phyloP scores from a whole-genome alignment of 2,329 filamentous ascomycete genomes.

The Calonectria honghensis region DNA sequence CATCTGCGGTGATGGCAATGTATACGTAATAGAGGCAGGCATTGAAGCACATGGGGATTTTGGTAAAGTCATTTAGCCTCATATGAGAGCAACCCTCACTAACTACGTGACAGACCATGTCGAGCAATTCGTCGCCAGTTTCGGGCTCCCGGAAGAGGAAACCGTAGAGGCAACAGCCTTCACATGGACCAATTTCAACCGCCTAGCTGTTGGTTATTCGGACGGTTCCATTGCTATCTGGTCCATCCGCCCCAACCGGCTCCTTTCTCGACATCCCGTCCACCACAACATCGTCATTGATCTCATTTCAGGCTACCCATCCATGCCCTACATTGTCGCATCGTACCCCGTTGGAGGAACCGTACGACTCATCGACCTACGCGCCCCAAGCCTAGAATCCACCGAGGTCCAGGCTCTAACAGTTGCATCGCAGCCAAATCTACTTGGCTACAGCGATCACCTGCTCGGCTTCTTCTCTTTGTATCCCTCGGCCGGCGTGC shows the following conservation, averaged over 20 bases:
- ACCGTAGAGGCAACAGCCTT: constrained; percentile 70
- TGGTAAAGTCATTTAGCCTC: constrained; percentile 58
- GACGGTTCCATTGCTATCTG: constrained; percentile 75
- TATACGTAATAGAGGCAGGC: constrained; percentile 68
- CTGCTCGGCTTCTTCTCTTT: constrained; percentile 73
- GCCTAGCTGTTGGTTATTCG: constrained; percentile 72
- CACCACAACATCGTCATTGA: constrained; percentile 74
- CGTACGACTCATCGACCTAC: constrained; percentile 71
- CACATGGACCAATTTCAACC: constrained; percentile 74
- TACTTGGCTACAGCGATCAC: constrained; percentile 74
- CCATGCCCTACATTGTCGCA: constrained; percentile 73
- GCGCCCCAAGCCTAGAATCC: constrained; percentile 70
- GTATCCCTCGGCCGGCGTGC: constrained; percentile 71
- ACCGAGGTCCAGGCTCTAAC: constrained; percentile 72
- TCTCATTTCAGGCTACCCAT: constrained; percentile 73
- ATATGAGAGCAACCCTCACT: constrained; percentile 39
- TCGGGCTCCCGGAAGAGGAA: constrained; percentile 68
- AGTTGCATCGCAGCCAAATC: constrained; percentile 71
- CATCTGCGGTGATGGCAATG: constrained; percentile 70
- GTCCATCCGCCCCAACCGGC: constrained; percentile 70
- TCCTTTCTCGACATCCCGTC: constrained; percentile 71
- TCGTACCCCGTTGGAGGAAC: constrained; percentile 74
- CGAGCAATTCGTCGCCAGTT: constrained; percentile 64
- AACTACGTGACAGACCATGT: constrained; percentile 64
- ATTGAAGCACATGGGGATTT: constrained; percentile 59